These are phyloP conservation scores for Boletus rex-veris DNA, from an alignment of 768 basidiomycete genomes.

Conservation along the genomic window DNA sequence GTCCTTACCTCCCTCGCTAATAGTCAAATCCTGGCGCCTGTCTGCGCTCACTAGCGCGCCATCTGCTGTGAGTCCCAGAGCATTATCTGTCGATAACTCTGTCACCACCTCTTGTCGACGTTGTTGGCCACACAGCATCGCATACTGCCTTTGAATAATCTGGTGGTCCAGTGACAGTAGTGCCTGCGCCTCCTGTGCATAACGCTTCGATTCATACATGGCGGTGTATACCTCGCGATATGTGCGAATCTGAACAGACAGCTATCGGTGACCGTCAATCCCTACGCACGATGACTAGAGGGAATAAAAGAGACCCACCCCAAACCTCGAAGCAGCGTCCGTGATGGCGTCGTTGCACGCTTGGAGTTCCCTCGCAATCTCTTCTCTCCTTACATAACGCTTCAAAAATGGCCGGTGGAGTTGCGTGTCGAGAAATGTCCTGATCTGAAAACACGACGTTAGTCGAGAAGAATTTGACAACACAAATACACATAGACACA, in stretches of 20 bases:
- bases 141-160: constrained; percentile 11
- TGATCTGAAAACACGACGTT: constrained; percentile 35
- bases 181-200: constrained; percentile 19
- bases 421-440: constrained; percentile 55
- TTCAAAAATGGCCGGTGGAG: constrained; percentile 71
- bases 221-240: constrained; percentile 46
- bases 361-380: constrained; percentile 52
- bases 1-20: not conserved
- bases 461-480: not conserved
- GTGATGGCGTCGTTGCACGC: constrained; percentile 51
- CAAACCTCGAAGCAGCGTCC: constrained; percentile 38
- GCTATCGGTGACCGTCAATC: constrained; percentile 20
- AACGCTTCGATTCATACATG: constrained; percentile 24
- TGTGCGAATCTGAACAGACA: constrained; percentile 52
- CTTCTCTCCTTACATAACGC: constrained; percentile 72
- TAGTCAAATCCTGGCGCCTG: not conserved
- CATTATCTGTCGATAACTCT: not conserved
- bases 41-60: not conserved
- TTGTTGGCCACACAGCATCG: constrained; percentile 6
- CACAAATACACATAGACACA: constrained; percentile 23
- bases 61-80: constrained; percentile 5
- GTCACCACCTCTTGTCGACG: not conserved
- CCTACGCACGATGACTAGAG: not conserved
- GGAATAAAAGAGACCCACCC: constrained; percentile 11
- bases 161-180: constrained; percentile 17